phyloP scores from a whole-genome alignment of 192 early-diverging fungal genomes.

The Backusella mclennaniae region DNA sequence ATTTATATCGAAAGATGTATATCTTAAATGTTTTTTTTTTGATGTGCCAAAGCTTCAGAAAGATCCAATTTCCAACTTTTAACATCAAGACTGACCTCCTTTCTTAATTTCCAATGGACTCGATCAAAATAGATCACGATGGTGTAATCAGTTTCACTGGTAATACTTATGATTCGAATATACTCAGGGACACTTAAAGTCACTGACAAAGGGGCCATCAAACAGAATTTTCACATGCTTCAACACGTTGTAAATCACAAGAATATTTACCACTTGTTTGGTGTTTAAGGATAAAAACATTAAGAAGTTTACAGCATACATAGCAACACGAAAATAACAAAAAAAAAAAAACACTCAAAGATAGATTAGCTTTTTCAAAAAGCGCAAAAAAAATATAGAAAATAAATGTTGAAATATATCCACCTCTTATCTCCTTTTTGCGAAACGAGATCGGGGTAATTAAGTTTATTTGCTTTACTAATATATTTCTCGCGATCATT shows the following conservation, averaged over 20 bases:
- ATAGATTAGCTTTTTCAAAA: neutral
- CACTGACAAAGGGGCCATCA: neutral
- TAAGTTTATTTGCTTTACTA: neutral
- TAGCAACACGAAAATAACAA: neutral
- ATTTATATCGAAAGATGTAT: neutral
- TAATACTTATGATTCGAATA: neutral
- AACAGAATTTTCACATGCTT: too few species aligned
- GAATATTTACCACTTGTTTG: too few species aligned
- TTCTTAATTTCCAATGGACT: neutral
- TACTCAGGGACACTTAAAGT: neutral
- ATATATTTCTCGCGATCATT: neutral
- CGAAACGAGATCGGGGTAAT: neutral
- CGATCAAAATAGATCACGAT: neutral
- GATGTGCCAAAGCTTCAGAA: neutral
- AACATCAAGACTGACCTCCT: neutral
- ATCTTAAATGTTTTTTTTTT: neutral
- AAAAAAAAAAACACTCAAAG: neutral
- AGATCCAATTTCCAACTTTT: too few species aligned
- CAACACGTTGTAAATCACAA: too few species aligned
- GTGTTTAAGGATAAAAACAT: neutral
- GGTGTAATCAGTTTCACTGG: neutral
- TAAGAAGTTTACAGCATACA: neutral
- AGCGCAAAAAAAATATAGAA: constrained; percentile 4
- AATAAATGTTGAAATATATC: neutral
- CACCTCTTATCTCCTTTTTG: neutral